These are phyloP conservation scores for Cutaneotrichosporon sp. DNA, from an alignment of 1,284 basidiomycete species.

Conservation along the genomic window DNA sequence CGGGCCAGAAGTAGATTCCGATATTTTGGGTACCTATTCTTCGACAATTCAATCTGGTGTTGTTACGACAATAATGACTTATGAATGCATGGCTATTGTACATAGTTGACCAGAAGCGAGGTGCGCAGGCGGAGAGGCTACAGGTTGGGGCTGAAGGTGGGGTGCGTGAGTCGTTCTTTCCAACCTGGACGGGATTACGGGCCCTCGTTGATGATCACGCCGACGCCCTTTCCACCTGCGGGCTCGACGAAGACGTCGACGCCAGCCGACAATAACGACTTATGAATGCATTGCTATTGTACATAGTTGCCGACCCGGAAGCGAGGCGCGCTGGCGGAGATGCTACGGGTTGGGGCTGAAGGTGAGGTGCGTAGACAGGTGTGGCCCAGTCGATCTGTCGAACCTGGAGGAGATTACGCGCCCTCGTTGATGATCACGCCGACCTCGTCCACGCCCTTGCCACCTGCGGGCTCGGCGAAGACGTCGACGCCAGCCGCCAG, in stretches of 20 bases:
- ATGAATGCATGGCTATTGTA: slow-evolving; percentile 19
- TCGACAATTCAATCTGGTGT: neutral
- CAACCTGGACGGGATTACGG: neutral
- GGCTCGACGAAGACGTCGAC: slow-evolving; percentile 48
- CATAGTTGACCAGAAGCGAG: slow-evolving; percentile 5
- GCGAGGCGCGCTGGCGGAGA: neutral
- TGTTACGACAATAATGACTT: slow-evolving; percentile 9
- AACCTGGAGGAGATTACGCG: neutral
- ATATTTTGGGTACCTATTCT: neutral
- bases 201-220: slow-evolving; percentile 32
- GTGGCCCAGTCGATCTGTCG: too few species aligned
- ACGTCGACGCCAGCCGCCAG: slow-evolving; percentile 44
- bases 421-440: slow-evolving; percentile 34
- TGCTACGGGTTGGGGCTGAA: too few species aligned
- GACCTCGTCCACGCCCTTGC: slow-evolving; percentile 38
- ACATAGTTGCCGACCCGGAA: too few species aligned
- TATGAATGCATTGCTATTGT: too few species aligned
- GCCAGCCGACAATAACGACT: slow-evolving; percentile 35
- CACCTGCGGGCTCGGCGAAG: slow-evolving; percentile 35
- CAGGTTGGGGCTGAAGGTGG: too few species aligned
- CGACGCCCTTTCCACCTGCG: slow-evolving; percentile 22
- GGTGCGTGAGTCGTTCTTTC: neutral
- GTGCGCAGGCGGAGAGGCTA: neutral
- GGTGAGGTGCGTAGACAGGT: neutral
- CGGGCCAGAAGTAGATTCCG: neutral